Evolutionary conservation across 257 asterid species (phyloP), one percentile per base, ranked within the genome.

Genomic region (Gynochthodes officinalis): DNA sequence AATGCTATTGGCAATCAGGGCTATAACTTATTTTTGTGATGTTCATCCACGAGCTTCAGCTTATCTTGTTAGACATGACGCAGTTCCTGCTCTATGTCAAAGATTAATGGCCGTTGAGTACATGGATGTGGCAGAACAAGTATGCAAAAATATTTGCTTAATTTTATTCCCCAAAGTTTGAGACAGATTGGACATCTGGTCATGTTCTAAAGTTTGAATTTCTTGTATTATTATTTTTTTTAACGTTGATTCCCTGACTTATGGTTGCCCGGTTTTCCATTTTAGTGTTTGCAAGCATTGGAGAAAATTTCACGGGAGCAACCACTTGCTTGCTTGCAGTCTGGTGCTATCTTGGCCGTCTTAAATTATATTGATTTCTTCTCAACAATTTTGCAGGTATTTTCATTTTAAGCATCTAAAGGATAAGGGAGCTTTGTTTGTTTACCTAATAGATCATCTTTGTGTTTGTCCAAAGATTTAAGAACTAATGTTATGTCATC

Each of bases 101-200:
- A 87, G 87, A 73, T 70, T 95, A 40, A 67, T 79, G 86, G 90
- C 87, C 50, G 87, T 95, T 74, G 92, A 92, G 77, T 90, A 89
- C 83, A 80, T 92, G 82, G 99, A 95, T 70, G 94, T 95, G 76
- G 99, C 98, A 62, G 99, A 95, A 83, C 97, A 95, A 82, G 99
- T 92, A 89, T 76, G 93, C 50, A 76, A 63, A 67, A 77, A 70
- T 33, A 73, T 75, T 62, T 73, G 50, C 30, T 2, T 21, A 57
- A 59, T 73, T 68, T 50, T 43, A 18, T 52, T 33, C 54, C 25
- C 23, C 27, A 62, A 42, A 32, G 4, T 62, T 33, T 46, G 42
- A n/a, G 7, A 27, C 48, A 6, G 40, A 69, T 25, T 61, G 35
- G 58, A 57, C 19, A 64, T 37, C 13, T 50, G 27, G 18, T 67